These are phyloP conservation scores for Pholiota microspora DNA, from an alignment of 768 basidiomycete genomes.

Conservation along the genomic window DNA sequence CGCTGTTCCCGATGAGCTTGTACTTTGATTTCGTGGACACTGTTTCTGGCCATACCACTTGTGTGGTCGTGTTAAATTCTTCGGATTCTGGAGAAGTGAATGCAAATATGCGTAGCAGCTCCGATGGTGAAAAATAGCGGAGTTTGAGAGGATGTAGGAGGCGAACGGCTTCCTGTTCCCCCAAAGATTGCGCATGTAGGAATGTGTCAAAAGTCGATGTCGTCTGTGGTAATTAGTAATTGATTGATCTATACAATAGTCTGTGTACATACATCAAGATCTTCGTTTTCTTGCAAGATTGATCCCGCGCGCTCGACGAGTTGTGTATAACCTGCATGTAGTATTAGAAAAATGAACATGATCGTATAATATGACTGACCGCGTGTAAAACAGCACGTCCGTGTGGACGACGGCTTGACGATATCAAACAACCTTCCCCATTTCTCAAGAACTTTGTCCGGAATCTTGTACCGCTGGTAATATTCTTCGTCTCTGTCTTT, in stretches of 20 bases:
- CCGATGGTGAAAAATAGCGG: conserved; percentile 74
- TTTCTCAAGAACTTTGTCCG: conserved; percentile 62
- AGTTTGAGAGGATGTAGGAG: conserved; percentile 58
- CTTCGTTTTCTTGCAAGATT: conserved; percentile 69
- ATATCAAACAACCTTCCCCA: conserved; percentile 85
- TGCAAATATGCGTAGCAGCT: conserved; percentile 67
- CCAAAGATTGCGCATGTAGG: conserved; percentile 38
- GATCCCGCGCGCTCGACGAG: conserved; percentile 79
- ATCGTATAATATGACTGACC: conserved; percentile 35
- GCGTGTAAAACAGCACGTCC: conserved; percentile 81
- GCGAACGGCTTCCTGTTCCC: conserved; percentile 43
- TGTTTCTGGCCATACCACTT: conserved; percentile 61
- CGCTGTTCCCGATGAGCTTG: conserved; percentile 77
- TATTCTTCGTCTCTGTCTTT: conserved; percentile 18
- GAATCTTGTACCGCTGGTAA: conserved; percentile 33
- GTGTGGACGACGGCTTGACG: conserved; percentile 55
- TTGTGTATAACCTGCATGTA: conserved; percentile 61
- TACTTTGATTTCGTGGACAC: conserved; percentile 71
- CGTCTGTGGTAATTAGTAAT: conserved; percentile 48
- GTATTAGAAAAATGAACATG: not conserved
- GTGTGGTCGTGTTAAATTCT: not conserved
- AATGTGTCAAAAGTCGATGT: conserved; percentile 57
- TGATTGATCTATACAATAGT: too few species aligned
- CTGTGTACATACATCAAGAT: conserved; percentile 49
- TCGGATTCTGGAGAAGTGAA: conserved; percentile 29